These are phyloP conservation scores for Rhododendron ovatum DNA, from an alignment of 148 eudicot genomes.

Conservation along the genomic window DNA sequence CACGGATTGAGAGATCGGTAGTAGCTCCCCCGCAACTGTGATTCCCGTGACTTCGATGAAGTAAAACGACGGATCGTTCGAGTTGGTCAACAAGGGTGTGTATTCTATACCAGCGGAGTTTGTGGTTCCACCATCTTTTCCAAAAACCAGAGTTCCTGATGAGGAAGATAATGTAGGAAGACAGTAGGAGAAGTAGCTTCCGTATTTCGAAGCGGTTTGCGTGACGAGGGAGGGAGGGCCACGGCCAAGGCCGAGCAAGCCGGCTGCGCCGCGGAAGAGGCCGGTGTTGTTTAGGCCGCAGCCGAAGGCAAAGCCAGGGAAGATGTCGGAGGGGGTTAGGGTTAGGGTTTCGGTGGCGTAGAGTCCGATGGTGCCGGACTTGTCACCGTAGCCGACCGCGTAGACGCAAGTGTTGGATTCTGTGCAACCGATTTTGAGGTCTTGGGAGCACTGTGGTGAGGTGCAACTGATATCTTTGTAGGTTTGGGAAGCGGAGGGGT, in stretches of 20 bases:
- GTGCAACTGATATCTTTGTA: slow-evolving; percentile 53
- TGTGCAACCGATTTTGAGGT: slow-evolving; percentile 39
- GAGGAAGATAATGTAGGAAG: slow-evolving; percentile 16
- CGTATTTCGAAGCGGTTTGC: slow-evolving; percentile 18
- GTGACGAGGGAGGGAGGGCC: slow-evolving; percentile 10
- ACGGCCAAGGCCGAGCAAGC: slow-evolving; percentile 19
- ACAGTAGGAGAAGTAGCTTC: slow-evolving; percentile 20
- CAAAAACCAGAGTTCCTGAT: slow-evolving; percentile 13
- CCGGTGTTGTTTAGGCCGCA: slow-evolving; percentile 25
- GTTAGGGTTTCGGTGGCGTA: neutral
- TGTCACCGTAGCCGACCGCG: slow-evolving; percentile 52
- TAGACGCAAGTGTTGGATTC: slow-evolving; percentile 40
- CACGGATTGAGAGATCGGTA: slow-evolving; percentile 47
- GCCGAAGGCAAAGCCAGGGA: neutral
- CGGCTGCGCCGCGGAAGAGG: slow-evolving; percentile 12
- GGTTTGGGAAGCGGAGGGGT: slow-evolving; percentile 25
- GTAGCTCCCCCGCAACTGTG: slow-evolving; percentile 31
- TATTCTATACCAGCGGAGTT: neutral
- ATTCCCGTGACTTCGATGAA: slow-evolving; percentile 39
- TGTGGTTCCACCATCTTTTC: neutral
- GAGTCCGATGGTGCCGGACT: neutral
- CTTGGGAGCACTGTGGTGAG: slow-evolving; percentile 39
- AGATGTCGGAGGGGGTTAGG: neutral
- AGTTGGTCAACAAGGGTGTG: slow-evolving; percentile 11
- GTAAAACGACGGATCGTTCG: slow-evolving; percentile 47